phyloP scores from a whole-genome alignment of 805 yeast species.

The Ogataea nitratoaversa region DNA sequence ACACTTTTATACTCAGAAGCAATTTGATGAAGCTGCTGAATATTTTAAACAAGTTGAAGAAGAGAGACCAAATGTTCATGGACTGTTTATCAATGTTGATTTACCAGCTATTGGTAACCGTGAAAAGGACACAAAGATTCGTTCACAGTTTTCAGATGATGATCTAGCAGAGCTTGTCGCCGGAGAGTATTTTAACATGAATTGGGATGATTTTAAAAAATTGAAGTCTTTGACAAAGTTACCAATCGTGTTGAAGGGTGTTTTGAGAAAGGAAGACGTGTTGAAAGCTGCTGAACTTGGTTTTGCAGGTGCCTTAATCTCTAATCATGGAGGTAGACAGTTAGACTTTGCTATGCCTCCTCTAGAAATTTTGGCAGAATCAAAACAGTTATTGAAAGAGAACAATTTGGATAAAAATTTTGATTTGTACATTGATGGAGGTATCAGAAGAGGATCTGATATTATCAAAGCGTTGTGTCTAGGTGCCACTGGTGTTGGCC shows the following conservation, averaged over 20 bases:
- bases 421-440: conserved; percentile 41
- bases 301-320: conserved; percentile 57
- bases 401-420: conserved; percentile 36
- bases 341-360: conserved; percentile 60
- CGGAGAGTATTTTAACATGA: conserved; percentile 27
- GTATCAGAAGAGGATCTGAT: conserved; percentile 41
- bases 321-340: conserved; percentile 75
- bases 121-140: conserved; percentile 77
- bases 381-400: conserved; percentile 41
- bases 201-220: conserved; percentile 57
- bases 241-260: conserved; percentile 55
- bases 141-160: too few relatives aligned
- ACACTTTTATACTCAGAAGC: conserved; percentile 62
- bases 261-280: conserved; percentile 62
- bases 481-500: conserved; percentile 50
- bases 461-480: conserved; percentile 38
- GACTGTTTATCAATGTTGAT: conserved; percentile 79
- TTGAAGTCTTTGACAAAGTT: conserved; percentile 41
- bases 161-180: conserved; percentile 11
- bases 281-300: conserved; percentile 53
- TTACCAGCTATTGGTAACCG: conserved; percentile 84
- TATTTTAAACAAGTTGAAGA: conserved; percentile 19
- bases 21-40: conserved; percentile 48
- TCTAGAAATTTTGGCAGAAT: conserved; percentile 54
- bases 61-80: conserved; percentile 55